Conservation (phyloP, 1,139 yeast genomes). For the Taiozyma onychis region DNA sequence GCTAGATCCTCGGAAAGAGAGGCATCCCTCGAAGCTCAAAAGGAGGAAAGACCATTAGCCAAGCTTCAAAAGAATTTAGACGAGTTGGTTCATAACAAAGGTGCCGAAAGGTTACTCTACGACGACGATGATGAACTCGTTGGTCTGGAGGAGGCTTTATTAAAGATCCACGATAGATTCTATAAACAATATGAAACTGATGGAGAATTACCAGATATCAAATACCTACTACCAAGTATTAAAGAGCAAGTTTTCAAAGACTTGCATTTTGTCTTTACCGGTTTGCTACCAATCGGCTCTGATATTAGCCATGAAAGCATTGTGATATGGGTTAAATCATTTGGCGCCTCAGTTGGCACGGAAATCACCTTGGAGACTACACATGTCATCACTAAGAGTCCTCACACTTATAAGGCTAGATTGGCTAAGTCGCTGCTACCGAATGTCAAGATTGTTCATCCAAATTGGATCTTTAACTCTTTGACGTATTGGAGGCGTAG, state of each 20-base stretch:
- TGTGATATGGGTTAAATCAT: slow-evolving; percentile 86
- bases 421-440: slow-evolving; percentile 61
- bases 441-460: slow-evolving; percentile 71
- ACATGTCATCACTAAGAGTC: slow-evolving; percentile 78
- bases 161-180: slow-evolving; percentile 59
- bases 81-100: slow-evolving; percentile 45
- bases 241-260: slow-evolving; percentile 64
- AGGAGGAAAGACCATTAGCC: slow-evolving; percentile 71
- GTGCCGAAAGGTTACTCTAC: slow-evolving; percentile 45
- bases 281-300: slow-evolving; percentile 76
- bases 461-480: slow-evolving; percentile 90
- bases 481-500: slow-evolving; percentile 72
- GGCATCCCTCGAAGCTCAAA: slow-evolving; percentile 33
- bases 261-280: slow-evolving; percentile 73
- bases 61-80: slow-evolving; percentile 74
- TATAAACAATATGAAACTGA: slow-evolving; percentile 38
- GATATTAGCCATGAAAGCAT: slow-evolving; percentile 71
- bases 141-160: slow-evolving; percentile 58
- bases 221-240: slow-evolving; percentile 64
- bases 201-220: slow-evolving; percentile 46
- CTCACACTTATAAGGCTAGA: slow-evolving; percentile 75
- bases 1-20: slow-evolving; percentile 29
- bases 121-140: slow-evolving; percentile 80
- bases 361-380: slow-evolving; percentile 75
- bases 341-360: slow-evolving; percentile 82